These are phyloP conservation scores for Fusarium transvaalense DNA, from an alignment of 2,329 filamentous ascomycete species.

Conservation along the genomic window DNA sequence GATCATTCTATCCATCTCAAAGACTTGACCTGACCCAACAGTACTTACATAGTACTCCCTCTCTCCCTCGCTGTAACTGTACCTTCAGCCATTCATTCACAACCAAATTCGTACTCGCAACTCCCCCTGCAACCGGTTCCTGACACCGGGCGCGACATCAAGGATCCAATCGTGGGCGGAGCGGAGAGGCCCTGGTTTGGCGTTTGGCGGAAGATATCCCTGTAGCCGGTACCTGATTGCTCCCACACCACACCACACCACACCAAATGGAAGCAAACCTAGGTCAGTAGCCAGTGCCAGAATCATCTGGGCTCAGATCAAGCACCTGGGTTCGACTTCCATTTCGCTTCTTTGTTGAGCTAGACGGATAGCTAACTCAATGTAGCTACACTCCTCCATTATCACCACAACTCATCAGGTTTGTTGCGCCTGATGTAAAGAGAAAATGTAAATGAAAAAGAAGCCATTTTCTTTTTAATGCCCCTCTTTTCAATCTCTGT, in stretches of 20 bases:
- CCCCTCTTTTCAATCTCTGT: constrained; percentile 20
- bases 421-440: neutral
- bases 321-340: constrained; percentile 27
- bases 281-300: neutral
- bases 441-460: neutral
- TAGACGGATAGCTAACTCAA: constrained; percentile 26
- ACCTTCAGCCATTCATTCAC: neutral
- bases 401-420: constrained; percentile 10
- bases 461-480: constrained; percentile 1
- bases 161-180: constrained; percentile 30
- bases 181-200: constrained; percentile 44
- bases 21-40: constrained; percentile 3
- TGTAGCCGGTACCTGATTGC: constrained; percentile 48
- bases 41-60: neutral
- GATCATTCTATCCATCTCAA: too few relatives aligned
- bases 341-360: constrained; percentile 43
- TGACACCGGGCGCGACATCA: constrained; percentile 40
- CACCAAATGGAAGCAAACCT: constrained; percentile 25
- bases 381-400: constrained; percentile 17
- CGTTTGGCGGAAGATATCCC: constrained; percentile 42
- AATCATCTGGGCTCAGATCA: constrained; percentile 25
- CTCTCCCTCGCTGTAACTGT: neutral
- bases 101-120: constrained; percentile 35
- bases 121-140: constrained; percentile 40
- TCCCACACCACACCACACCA: constrained; percentile 46